Base-by-base conservation (phyloP, 2,329 filamentous ascomycete species). In the Colletotrichum sp. region DNA sequence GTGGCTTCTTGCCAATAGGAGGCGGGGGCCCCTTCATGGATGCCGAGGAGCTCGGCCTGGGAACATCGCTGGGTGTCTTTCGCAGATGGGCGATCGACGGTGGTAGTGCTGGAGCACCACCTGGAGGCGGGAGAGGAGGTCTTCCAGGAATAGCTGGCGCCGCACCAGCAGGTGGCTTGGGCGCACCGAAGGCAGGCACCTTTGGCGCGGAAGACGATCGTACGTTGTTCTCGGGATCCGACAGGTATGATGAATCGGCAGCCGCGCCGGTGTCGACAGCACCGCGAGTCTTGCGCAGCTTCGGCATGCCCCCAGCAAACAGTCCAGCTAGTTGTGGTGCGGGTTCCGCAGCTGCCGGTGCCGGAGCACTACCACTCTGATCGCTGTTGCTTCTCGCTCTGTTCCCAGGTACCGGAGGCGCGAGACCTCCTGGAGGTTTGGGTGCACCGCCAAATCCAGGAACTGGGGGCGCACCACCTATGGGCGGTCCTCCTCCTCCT, bases 231-330 rank as follows among this genome's bases (percentile, higher is more conserved):
- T 96, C 95, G n/a, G 94, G 92, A 82, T 98, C 96, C 75, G 95
- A 96, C 69, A 94, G 86, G 82, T 96, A 96, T 76, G 95, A 92
- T 36, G 95, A 91, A 78, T 92, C 92, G 77, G 81, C 74, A 52
- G 80, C 82, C 11, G 85, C 85, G 72, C 88, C 94, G 2, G 94
- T 96, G 84, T 95, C 91, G 75, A 96, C 88, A 52, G 94, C 94
- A 64, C 95, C 96, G 72, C 95, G 94, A 5, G 93, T 91, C 87
- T 98, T 98, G 84, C 95, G 94, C 81, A 99, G 84, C 86, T 98
- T 98, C 4, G 97, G 97, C 91, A 98, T 98, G 48, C 96, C 97
- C 44, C 95, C 96, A 2, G 95, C 95, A 82, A 99, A 98, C 30
- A 99, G 85, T 2, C 97, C 97, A 34, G 89, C 96, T 13, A 98